Base-by-base conservation (phyloP, 139 green algal species). In the Chlorella sorokiniana region DNA sequence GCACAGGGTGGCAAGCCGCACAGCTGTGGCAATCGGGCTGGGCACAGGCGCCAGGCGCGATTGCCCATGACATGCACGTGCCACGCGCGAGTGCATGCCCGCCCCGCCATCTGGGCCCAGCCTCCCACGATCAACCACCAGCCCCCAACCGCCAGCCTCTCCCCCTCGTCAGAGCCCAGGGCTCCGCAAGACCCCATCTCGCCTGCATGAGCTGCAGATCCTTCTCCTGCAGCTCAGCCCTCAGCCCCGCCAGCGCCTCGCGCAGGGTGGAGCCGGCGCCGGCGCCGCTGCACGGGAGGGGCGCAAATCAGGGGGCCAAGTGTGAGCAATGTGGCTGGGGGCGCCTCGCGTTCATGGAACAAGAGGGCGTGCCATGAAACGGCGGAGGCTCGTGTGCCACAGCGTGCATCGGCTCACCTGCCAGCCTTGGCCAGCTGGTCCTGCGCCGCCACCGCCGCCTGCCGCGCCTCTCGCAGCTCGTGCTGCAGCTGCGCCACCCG, bases 161-260 rank as follows among this genome's bases (percentile, higher is more conserved):
- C 48, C 16, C 16, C 16, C 48, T 56, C 14, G 11, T 65, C 56
- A 65, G n/a, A 31, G 23, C 56, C n/a, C n/a, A n/a, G n/a, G n/a
- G n/a, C n/a, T n/a, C n/a, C 52, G 27, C 22, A 9, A 16, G 9
- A 33, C 48, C 9, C 20, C 40, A n/a, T 29, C 64, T 35, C 31
- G 31, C 68, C 79, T 69, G 67, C 68, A 71, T 61, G 25, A 85
- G 61, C 61, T 72, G 45, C 69, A 73, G 22, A 37, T 88, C 84
- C 56, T 45, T 67, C 35, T 87, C 75, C 25, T 79, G 44, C 48
- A 87, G 65, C 51, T 84, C 83, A 14, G 7, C n/a, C 8, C 67
- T 48, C 64, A 81, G 74, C 56, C 29, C 56, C 11, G 31, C 20
- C 25, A 81, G 38, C 54, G 61, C 40, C 10, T 81, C 74, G 4